Base-by-base conservation (phyloP, 1,139 yeast species). In the Nakaseomyces kungkrabaensis region DNA sequence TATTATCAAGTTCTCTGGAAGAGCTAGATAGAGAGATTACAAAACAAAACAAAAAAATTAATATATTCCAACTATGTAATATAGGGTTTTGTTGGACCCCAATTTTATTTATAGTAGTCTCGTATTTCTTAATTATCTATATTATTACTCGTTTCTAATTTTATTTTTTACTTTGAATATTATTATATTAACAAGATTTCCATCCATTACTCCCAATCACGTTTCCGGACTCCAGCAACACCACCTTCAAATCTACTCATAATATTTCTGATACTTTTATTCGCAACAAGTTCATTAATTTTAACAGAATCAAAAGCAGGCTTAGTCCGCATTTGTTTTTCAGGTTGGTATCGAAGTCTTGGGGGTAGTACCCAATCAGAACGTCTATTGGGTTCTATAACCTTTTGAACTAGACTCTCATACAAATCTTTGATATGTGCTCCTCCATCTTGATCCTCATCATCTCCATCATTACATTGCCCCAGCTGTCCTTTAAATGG, bases 351-450 rank as follows among this genome's bases (percentile, higher is more conserved):
- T 33, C 62, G 56, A 17, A 54, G 47, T 48, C 56, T 59, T 9
- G 66, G 61, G 8, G 67, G 66, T 37, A 66, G 50, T 4, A 66
- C 51, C 63, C 67, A 62, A 51, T 66, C 69, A 7, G 69, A 66
- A 42, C 69, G 56, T 52, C 69, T 56, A 13, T 53, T 55, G 8
- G 69, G 69, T 6, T 54, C 55, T 24, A 46, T 48, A 5, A 59
- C 51, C 48, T 66, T 66, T 1, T 62, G 57, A 2, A 66, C 65
- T 25, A 65, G 48, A 7, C 58, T 51, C 51, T 62, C 68, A 51
- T 56, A 61, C n/a, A 62, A 52, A 50, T 61, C 62, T 27, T 51
- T 51, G 31, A 58, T 57, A 25, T 55, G 51, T 10, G 52, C 43
- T 10, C 34, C 42, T 27, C 43, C 47, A 22, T 42, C 54, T 5